Percentiles rank a stretch among this genome's conserved stretches.
phyloP scores from a whole-genome alignment of 495 filamentous ascomycete species.

The Oleoguttula mirabilis region DNA sequence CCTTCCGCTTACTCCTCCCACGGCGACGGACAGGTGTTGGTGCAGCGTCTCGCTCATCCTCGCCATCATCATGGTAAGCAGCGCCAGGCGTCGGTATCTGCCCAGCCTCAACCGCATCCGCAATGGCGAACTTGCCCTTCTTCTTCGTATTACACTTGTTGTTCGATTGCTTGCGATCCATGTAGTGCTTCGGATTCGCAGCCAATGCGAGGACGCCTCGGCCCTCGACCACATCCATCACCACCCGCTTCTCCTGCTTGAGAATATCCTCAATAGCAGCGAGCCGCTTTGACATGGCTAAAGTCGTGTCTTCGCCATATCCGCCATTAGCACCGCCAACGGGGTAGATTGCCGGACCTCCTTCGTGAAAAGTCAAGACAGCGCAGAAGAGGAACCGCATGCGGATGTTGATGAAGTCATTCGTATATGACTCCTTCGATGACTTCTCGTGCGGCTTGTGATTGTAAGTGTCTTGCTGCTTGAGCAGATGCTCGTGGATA shows the following conservation, averaged over 20 bases:
- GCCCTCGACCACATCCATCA: conserved; percentile 13
- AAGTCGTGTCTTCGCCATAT: conserved; percentile 6
- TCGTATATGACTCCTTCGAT: neutral
- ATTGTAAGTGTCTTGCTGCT: conserved; percentile 5
- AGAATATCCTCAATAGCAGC: neutral
- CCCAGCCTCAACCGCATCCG: no score
- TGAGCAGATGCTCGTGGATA: neutral
- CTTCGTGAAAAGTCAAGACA: conserved; percentile 2
- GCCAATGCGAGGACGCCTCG: conserved; percentile 6
- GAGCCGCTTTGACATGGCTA: neutral
- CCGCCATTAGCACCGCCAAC: conserved; percentile 8
- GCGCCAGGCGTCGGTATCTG: no score
- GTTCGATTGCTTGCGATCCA: conserved; percentile 7
- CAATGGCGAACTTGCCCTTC: no score
- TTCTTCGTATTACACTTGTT: conserved; percentile 11
- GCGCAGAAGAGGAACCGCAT: conserved; percentile 4
- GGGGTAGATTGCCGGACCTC: conserved; percentile 1
- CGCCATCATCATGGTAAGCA: no score
- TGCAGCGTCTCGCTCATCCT: no score
- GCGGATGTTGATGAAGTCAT: conserved; percentile 3
- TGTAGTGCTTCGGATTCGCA: conserved; percentile 1
- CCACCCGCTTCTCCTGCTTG: conserved; percentile 3
- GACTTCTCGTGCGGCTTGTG: conserved; percentile 5
- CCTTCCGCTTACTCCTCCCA: no score
- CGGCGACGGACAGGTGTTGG: no score